Percentiles rank a stretch among this genome's conserved stretches.
phyloP scores from a whole-genome alignment of 495 filamentous ascomycete genomes.

The Extremus antarcticus region DNA sequence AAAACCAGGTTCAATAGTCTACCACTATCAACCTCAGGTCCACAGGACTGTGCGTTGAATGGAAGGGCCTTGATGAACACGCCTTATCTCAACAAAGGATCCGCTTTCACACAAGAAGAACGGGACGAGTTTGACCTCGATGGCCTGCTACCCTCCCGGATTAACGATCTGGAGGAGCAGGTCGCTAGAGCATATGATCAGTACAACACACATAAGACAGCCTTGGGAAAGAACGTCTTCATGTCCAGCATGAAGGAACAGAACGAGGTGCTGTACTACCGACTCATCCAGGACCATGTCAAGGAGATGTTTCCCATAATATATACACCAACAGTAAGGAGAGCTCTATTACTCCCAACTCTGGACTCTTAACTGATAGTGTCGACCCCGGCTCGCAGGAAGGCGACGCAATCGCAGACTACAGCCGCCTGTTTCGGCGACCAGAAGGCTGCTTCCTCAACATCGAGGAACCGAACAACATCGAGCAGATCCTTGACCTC shows the following conservation, averaged over 20 bases:
- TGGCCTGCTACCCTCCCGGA: conserved; percentile 58
- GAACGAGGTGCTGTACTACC: conserved; percentile 67
- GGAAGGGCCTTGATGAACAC: conserved; percentile 52
- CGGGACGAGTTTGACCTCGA: conserved; percentile 56
- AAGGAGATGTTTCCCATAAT: conserved; percentile 85
- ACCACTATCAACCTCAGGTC: conserved; percentile 51
- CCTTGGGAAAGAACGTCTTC: conserved; percentile 68
- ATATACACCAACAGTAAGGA: conserved; percentile 73
- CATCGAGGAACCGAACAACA: conserved; percentile 45
- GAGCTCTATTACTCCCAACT: no score
- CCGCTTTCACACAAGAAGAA: conserved; percentile 60
- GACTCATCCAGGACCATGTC: conserved; percentile 54
- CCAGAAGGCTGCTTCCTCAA: conserved; percentile 68
- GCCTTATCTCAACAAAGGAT: conserved; percentile 75
- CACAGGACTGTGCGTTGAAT: conserved; percentile 41
- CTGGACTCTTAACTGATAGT: not conserved
- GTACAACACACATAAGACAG: conserved; percentile 40
- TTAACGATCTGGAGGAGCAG: conserved; percentile 75
- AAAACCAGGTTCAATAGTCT: conserved; percentile 45
- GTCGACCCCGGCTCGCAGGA: not conserved
- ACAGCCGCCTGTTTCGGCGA: conserved; percentile 63
- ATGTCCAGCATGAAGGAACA: conserved; percentile 72
- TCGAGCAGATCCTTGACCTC: conserved; percentile 52
- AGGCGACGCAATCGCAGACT: conserved; percentile 72
- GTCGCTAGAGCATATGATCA: conserved; percentile 69